Evolutionary conservation across 2,329 filamentous ascomycete species (phyloP).

Genomic region (Calonectria pseudoreteaudii): DNA sequence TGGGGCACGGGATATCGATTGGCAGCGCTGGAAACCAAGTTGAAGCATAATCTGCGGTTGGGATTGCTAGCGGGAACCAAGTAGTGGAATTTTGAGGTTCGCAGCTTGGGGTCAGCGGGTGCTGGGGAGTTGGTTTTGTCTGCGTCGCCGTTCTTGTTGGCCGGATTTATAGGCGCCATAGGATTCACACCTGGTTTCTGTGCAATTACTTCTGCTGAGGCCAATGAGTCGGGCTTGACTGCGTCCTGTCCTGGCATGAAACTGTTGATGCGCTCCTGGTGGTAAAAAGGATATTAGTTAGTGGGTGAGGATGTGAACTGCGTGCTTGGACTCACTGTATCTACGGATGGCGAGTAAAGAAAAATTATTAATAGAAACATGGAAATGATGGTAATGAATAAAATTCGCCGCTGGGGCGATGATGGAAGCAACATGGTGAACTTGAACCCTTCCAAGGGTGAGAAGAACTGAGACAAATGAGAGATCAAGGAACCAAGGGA

Average conservation of each 20-base stretch:
- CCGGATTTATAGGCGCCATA: not conserved
- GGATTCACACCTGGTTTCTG: not conserved
- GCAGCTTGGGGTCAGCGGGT: conserved; percentile 4
- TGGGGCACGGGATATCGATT: conserved; percentile 53
- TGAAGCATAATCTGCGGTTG: conserved; percentile 53
- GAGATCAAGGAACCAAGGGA: not conserved
- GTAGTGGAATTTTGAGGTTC: conserved; percentile 51
- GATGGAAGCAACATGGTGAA: conserved; percentile 12
- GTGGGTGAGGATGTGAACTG: not conserved
- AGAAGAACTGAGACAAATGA: not conserved
- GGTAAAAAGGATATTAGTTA: not conserved
- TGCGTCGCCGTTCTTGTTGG: not conserved
- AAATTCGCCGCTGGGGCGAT: conserved; percentile 11
- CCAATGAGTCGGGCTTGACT: not conserved
- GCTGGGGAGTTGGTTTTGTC: not conserved
- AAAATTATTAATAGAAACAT: conserved; percentile 11
- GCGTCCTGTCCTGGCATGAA: not conserved
- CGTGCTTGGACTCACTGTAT: conserved; percentile 6
- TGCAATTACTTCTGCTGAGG: not conserved
- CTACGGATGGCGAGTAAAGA: not conserved
- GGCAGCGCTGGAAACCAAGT: conserved; percentile 51
- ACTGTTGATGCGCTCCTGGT: conserved; percentile 16
- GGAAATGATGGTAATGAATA: conserved; percentile 15
- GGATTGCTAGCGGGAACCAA: conserved; percentile 51
- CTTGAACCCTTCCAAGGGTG: not conserved